Percentiles rank a stretch among this genome's conserved stretches.
Conservation (phyloP, 2,329 filamentous ascomycete species). For the Xenosphaeropsis pyriputrescens region DNA sequence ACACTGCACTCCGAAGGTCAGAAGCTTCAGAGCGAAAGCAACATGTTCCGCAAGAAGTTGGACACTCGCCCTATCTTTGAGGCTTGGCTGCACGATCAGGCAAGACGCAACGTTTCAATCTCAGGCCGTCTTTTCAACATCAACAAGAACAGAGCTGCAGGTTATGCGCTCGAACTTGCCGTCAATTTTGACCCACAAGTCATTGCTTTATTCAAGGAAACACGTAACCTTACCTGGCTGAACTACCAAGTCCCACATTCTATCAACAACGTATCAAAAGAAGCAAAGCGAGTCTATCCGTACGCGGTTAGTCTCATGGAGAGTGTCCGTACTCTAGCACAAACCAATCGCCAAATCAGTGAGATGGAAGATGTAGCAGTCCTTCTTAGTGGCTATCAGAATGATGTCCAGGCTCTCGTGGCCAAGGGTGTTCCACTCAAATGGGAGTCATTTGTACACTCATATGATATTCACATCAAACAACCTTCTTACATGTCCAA, state of each 20-base stretch:
- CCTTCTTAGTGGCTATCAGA: constrained; percentile 79
- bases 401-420: constrained; percentile 74
- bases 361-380: constrained; percentile 80
- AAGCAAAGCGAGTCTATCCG: constrained; percentile 96
- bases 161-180: constrained; percentile 72
- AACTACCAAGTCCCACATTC: constrained; percentile 89
- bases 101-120: constrained; percentile 78
- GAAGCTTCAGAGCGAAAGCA: constrained; percentile 82
- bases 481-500: constrained; percentile 41
- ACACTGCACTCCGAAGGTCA: constrained; percentile 87
- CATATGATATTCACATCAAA: constrained; percentile 79
- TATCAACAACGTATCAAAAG: constrained; percentile 91
- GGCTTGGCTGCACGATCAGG: constrained; percentile 85
- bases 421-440: constrained; percentile 77
- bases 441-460: constrained; percentile 97
- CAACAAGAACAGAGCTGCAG: constrained; percentile 73
- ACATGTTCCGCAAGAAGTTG: constrained; percentile 89
- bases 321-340: constrained; percentile 83
- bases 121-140: constrained; percentile 87
- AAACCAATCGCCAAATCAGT: constrained; percentile 72
- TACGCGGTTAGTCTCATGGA: constrained; percentile 98
- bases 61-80: constrained; percentile 91
- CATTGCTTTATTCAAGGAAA: constrained; percentile 97
- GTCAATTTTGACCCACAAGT: constrained; percentile 98
- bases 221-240: constrained; percentile 88